Base-by-base conservation (phyloP, 306 rosid species). In the Abrus precatorius region DNA sequence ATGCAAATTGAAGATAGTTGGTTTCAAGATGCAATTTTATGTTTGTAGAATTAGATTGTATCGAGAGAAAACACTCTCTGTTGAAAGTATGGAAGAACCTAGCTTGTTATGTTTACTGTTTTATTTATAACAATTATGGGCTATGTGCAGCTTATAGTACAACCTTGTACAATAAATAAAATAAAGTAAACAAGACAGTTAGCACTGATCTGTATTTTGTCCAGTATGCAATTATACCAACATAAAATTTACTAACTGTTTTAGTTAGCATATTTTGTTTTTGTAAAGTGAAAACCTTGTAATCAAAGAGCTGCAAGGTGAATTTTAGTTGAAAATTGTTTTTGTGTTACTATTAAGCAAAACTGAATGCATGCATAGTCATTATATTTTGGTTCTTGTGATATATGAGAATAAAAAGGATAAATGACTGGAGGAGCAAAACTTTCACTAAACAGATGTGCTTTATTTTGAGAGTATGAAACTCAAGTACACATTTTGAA, bases 11-110 rank as follows among this genome's bases (percentile, higher is more conserved):
- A 49, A 48, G 44, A 48, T 20, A 74, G 38, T 79, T 84, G 61
- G 71, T 52, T 74, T 72, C 56, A 55, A 65, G 76, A 65, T 47
- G 14, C 76, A 55, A 83, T 48, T 72, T 72, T 45, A 65, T 36
- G 43, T 72, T 12, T 53, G 63, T 32, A 44, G 41, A 41, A 52
- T 61, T 41, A 73, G 27, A 53, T 33, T n/a, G 69, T 56, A 30
- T 13, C 52, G 52, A 72, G 66, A 64, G 50, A 54, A 65, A 72
- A 53, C 10, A 9, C 47, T 61, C 72, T 61, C 33, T 52, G 54
- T 53, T 41, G 50, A 80, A 52, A 41, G 74, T 41, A 29, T 27
- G 30, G 36, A 57, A 41, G n/a, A 29, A 44, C 6, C 6, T 5
- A 30, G 14, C 44, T 49, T 34, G 44, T 49, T 70, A 2, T 32